Evolutionary conservation across 192 early-diverging fungal genomes (phyloP).

Genomic region (Podila verticillata): DNA sequence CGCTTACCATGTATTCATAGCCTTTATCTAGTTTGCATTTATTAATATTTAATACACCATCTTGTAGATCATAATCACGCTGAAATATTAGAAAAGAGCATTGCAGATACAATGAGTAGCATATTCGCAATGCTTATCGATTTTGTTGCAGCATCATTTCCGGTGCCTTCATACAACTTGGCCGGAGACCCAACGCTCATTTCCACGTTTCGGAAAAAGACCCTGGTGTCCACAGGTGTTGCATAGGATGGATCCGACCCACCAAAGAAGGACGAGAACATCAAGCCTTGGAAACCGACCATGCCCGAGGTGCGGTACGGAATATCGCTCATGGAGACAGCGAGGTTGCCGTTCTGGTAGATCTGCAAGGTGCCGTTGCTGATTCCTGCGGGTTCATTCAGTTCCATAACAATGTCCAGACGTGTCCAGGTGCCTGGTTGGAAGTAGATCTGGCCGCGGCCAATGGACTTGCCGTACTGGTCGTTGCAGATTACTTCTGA

Average conservation of each 20-base stretch:
- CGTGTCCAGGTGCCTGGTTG: constrained; percentile 45
- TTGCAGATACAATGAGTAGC: too few relatives aligned
- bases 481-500: constrained; percentile 51
- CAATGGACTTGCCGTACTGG: constrained; percentile 62
- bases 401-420: constrained; percentile 53
- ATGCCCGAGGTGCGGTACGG: constrained; percentile 52
- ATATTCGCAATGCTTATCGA: too few relatives aligned
- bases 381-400: constrained; percentile 47
- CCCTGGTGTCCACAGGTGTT: constrained; percentile 38
- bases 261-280: constrained; percentile 67
- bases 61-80: too few relatives aligned
- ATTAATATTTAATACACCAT: too few relatives aligned
- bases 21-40: too few relatives aligned
- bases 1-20: too few relatives aligned
- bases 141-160: background rate
- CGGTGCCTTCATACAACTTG: constrained; percentile 28
- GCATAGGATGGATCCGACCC: constrained; percentile 52
- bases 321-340: constrained; percentile 44
- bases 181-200: constrained; percentile 54
- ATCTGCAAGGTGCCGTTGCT: constrained; percentile 55
- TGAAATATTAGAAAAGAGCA: too few relatives aligned
- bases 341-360: constrained; percentile 52
- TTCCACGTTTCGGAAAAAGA: constrained; percentile 57
- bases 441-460: constrained; percentile 59
- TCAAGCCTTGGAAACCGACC: constrained; percentile 54